Conservation (phyloP, 2,329 filamentous ascomycete genomes). For the Scorias spongiosa region DNA sequence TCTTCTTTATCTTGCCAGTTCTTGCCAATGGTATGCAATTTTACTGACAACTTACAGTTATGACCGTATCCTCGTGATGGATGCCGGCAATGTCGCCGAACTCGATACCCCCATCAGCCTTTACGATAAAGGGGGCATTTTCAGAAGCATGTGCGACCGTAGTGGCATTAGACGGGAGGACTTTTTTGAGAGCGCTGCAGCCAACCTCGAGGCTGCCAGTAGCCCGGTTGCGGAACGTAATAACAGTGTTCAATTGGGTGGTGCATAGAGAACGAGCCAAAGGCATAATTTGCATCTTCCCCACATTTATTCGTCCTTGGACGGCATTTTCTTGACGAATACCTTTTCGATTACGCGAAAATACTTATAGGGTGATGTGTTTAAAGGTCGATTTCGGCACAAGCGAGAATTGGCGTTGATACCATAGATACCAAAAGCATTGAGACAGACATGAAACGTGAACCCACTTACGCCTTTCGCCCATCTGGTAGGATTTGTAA, state of each 20-base stretch:
- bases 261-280: no score
- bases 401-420: no score
- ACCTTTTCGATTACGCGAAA: no score
- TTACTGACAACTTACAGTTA: constrained; percentile 32
- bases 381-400: no score
- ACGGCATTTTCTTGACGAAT: no score
- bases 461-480: no score
- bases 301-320: no score
- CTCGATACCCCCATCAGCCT: constrained; percentile 61
- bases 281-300: no score
- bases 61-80: constrained; percentile 95
- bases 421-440: no score
- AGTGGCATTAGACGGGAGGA: constrained; percentile 54
- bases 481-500: no score
- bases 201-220: constrained; percentile 9
- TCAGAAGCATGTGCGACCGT: constrained; percentile 76
- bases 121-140: constrained; percentile 63
- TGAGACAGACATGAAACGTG: no score
- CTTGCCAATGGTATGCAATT: not conserved
- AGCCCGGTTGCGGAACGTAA: constrained; percentile 13
- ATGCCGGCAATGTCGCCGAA: constrained; percentile 74
- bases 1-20: not conserved
- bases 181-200: constrained; percentile 22
- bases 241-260: constrained; percentile 9
- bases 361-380: no score